phyloP scores from a whole-genome alignment of 164 flowering plant species.

The Pachysandra terminalis region DNA sequence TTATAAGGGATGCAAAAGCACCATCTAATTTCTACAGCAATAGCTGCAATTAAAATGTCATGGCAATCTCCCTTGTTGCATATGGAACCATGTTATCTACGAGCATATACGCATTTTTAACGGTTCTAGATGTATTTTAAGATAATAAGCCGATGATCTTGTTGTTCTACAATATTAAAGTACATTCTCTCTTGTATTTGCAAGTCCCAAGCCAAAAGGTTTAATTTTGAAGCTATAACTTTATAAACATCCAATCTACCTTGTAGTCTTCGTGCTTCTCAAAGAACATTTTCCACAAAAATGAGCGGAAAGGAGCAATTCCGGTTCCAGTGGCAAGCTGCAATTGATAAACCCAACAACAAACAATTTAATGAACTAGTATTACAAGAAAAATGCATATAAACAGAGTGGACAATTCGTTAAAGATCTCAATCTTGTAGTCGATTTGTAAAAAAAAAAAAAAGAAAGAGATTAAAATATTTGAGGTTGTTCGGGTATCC shows the following conservation, averaged over 20 bases:
- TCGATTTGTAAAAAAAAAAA: too few relatives aligned
- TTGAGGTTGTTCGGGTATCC: too few relatives aligned
- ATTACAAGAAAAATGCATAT: neutral
- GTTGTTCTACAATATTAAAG: neutral
- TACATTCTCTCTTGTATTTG: neutral
- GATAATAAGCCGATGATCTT: neutral
- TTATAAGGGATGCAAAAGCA: too few relatives aligned
- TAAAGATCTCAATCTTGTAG: neutral
- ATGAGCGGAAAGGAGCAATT: slow-evolving; percentile 90
- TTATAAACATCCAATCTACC: slow-evolving; percentile 31
- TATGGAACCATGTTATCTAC: neutral
- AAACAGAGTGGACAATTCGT: neutral
- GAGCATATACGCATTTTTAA: too few relatives aligned
- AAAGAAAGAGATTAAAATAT: too few relatives aligned
- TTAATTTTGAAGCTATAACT: too few relatives aligned
- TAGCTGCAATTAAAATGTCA: neutral
- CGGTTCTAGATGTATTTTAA: neutral
- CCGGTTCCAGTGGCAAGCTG: slow-evolving; percentile 99
- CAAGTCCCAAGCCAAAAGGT: neutral
- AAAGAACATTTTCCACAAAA: slow-evolving; percentile 99
- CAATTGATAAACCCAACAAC: slow-evolving; percentile 9
- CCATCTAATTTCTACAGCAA: neutral
- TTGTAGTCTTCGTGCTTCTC: slow-evolving; percentile 95
- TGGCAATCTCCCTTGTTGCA: neutral
- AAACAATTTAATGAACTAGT: neutral